Base-by-base conservation (phyloP, 2,329 filamentous ascomycete genomes). In the Aspergillus quadrilineatus region DNA sequence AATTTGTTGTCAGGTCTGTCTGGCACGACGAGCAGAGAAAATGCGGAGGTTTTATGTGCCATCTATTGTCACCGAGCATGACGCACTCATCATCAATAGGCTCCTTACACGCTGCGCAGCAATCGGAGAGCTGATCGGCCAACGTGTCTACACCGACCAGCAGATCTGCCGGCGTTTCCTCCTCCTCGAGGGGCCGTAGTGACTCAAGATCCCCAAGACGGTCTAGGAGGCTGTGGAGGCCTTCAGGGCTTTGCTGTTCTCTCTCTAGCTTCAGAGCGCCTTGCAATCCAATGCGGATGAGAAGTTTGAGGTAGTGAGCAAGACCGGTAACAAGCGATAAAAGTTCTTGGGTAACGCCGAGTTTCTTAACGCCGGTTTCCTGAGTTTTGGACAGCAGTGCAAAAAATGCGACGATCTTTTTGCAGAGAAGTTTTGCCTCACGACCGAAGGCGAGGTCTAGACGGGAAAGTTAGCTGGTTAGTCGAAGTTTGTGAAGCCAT, bases 381-480 rank as follows among this genome's bases (percentile, higher is more conserved):
- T 97, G 93, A 1, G 92, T 94, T 73, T 96, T 96, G 5, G 93
- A 96, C 7, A 99, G 81, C 15, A 99, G 80, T 10, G 92, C 92
- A 73, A 99, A 99, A 79, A 99, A 99, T 28, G 93, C 90, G 5
- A 99, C 94, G 53, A 99, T 96, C 75, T 99, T 99, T 76, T 99
- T 99, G 80, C 94, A 99, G n/a, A 99, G 84, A 50, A 99, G 82
- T 75, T 99, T 99, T n/a, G 94, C 90, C 78, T 99, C 94, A 67
- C 94, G 87, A 15, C 89, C 89, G 71, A 97, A 99, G 8, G 92
- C 90, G 59, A 99, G 82, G 60, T 89, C 92, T 89, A 70, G 32
- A 60, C n/a, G 8, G 22, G 14, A 14, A 22, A 6, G 28, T 60
- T 50, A 59, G 49, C 26, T n/a, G 48, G 58, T 66, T 53, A 64